These are phyloP conservation scores for Mycena vulgaris DNA, from an alignment of 768 basidiomycete genomes.

Conservation along the genomic window DNA sequence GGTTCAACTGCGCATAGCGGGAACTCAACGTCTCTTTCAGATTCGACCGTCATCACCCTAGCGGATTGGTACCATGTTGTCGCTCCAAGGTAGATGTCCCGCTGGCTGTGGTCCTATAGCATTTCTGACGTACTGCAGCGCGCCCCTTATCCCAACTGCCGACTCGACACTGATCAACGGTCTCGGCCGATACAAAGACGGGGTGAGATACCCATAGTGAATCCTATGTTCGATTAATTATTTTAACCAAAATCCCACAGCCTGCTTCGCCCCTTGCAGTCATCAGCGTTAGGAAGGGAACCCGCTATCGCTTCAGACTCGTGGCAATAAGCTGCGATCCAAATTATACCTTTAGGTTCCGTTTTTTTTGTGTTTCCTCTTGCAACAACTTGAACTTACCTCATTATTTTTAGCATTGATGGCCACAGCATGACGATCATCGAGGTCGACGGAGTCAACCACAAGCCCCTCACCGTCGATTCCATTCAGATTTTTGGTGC, in stretches of 20 bases:
- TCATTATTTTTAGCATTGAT: conserved; percentile 58
- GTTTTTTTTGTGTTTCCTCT: neutral
- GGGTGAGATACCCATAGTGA: conserved; percentile 37
- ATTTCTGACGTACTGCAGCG: conserved; percentile 14
- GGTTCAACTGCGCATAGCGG: neutral
- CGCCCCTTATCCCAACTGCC: conserved; percentile 47
- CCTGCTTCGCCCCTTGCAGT: conserved; percentile 55
- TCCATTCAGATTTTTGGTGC: conserved; percentile 54
- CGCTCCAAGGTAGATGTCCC: conserved; percentile 18
- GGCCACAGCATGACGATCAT: conserved; percentile 53
- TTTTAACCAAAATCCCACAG: conserved; percentile 15
- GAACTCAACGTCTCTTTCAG: conserved; percentile 39
- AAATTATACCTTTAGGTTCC: conserved; percentile 55
- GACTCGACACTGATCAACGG: conserved; percentile 51
- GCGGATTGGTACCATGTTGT: conserved; percentile 56
- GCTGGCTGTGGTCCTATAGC: conserved; percentile 46
- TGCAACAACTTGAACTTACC: neutral
- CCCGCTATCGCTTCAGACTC: conserved; percentile 65
- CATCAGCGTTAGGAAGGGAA: conserved; percentile 53
- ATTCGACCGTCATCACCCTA: conserved; percentile 63
- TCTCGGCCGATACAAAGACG: too few species aligned
- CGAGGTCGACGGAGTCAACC: too few species aligned
- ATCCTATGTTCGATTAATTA: neutral
- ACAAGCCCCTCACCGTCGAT: conserved; percentile 55
- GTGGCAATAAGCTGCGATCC: conserved; percentile 63